Conservation (phyloP, 495 filamentous ascomycete genomes). For the Bacidia gigantensis region DNA sequence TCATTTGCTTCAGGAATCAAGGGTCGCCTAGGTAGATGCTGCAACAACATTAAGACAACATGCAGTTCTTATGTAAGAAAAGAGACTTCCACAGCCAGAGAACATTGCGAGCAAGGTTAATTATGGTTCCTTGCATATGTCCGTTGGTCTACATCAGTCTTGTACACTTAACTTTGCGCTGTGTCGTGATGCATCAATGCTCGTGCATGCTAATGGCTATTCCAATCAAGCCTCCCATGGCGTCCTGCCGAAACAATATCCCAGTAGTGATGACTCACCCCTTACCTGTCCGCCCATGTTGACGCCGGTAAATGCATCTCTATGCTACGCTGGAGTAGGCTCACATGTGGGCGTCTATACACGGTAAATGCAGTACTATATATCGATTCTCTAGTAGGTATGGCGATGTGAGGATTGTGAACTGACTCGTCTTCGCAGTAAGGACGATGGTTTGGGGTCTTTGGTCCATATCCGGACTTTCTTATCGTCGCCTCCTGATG, state of each 20-base stretch:
- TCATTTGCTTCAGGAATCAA: too few relatives aligned
- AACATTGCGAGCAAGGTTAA: not conserved
- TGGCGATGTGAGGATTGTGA: slow-evolving; percentile 11
- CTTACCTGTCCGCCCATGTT: not conserved
- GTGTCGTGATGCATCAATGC: not conserved
- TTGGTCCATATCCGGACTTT: slow-evolving; percentile 54
- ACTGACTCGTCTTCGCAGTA: slow-evolving; percentile 14
- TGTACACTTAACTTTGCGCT: not conserved
- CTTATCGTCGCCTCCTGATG: slow-evolving; percentile 78
- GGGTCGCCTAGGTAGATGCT: too few relatives aligned
- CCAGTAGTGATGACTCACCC: not conserved
- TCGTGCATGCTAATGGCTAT: slow-evolving; percentile 1
- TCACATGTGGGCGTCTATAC: not conserved
- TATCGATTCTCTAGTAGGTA: not conserved
- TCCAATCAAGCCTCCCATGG: slow-evolving; percentile 3
- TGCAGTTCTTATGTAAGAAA: not conserved
- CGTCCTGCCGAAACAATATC: not conserved
- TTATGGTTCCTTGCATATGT: not conserved
- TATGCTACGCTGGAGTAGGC: not conserved
- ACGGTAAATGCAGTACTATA: not conserved
- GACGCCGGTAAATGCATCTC: not conserved
- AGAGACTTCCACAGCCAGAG: not conserved
- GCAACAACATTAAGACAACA: too few relatives aligned
- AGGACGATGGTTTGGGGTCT: slow-evolving; percentile 3
- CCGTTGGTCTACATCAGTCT: not conserved